Percentiles rank a stretch among this genome's conserved stretches.
Evolutionary conservation across 2,329 filamentous ascomycete genomes (phyloP).

Genomic region (Aspergillus felis): DNA sequence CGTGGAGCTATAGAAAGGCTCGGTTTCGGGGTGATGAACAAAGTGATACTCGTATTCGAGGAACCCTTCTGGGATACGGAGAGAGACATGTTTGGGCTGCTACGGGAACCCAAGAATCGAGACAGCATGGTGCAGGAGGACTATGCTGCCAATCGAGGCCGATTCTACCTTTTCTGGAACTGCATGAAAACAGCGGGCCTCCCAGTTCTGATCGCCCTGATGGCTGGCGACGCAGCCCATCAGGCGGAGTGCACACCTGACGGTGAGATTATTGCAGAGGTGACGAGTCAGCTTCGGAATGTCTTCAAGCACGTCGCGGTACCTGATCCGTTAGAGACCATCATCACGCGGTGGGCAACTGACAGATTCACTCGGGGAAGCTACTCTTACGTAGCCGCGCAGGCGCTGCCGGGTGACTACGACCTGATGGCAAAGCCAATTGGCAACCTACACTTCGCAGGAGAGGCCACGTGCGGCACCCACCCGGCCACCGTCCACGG

Average conservation of each 20-base stretch:
- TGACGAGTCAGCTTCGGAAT: conserved; percentile 70
- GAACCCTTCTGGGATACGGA: conserved; percentile 85
- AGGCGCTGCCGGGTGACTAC: conserved; percentile 82
- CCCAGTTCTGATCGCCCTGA: conserved; percentile 82
- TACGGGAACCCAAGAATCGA: conserved; percentile 67
- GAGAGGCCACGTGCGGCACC: conserved; percentile 92
- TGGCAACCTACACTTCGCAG: conserved; percentile 89
- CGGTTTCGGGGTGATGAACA: conserved; percentile 92
- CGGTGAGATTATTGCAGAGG: conserved; percentile 72
- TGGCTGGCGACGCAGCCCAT: conserved; percentile 92
- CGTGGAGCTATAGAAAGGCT: conserved; percentile 72
- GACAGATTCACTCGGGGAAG: conserved; percentile 90
- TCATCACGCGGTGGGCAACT: conserved; percentile 88
- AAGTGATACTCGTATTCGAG: conserved; percentile 87
- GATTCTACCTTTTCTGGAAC: conserved; percentile 98
- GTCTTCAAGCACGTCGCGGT: conserved; percentile 66
- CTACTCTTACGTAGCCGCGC: conserved; percentile 87
- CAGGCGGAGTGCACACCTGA: conserved; percentile 77
- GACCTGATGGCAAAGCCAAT: conserved; percentile 81
- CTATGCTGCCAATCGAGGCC: conserved; percentile 74
- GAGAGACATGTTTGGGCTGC: conserved; percentile 88
- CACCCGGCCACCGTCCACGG: conserved; percentile 97
- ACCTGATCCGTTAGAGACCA: conserved; percentile 74
- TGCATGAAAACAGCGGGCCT: conserved; percentile 84
- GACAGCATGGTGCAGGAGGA: conserved; percentile 74